Evolutionary conservation across 352 stramenopile species (phyloP).

Genomic region (Phytopythium sindhum): DNA sequence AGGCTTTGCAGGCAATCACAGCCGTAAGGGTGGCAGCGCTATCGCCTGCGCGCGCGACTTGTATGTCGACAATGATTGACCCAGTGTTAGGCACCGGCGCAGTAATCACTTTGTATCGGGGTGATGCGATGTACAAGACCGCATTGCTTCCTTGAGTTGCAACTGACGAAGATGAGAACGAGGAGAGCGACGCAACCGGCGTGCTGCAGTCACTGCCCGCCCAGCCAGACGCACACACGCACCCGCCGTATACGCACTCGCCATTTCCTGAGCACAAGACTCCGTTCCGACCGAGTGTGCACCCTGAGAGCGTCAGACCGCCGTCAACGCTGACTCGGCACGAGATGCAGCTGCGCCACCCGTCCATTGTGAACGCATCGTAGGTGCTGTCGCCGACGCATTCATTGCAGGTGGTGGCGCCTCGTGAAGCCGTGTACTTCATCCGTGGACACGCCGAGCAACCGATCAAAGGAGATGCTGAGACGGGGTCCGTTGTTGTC

Average conservation of each 20-base stretch:
- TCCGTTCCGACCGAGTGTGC: slow-evolving; percentile 49
- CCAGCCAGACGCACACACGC: slow-evolving; percentile 40
- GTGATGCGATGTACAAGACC: slow-evolving; percentile 45
- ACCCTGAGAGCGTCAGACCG: slow-evolving; percentile 22
- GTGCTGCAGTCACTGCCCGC: slow-evolving; percentile 42
- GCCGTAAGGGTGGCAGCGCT: slow-evolving; percentile 15
- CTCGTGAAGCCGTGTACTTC: slow-evolving; percentile 17
- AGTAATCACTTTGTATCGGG: slow-evolving; percentile 22
- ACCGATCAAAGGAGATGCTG: slow-evolving; percentile 13
- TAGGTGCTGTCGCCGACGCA: slow-evolving; percentile 21
- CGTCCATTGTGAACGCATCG: slow-evolving; percentile 40
- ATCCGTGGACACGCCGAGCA: slow-evolving; percentile 47
- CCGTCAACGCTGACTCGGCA: slow-evolving; percentile 19
- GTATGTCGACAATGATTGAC: slow-evolving; percentile 21
- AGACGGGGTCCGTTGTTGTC: neutral
- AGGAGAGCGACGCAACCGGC: neutral
- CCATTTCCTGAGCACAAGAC: slow-evolving; percentile 56
- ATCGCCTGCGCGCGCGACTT: slow-evolving; percentile 28
- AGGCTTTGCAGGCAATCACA: slow-evolving; percentile 19
- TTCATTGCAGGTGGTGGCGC: slow-evolving; percentile 25
- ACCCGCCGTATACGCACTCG: slow-evolving; percentile 46
- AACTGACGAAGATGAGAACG: neutral
- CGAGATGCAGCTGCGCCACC: slow-evolving; percentile 53
- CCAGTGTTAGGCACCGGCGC: slow-evolving; percentile 7
- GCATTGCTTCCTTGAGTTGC: slow-evolving; percentile 1